Percentiles rank a stretch among this genome's conserved stretches.
Conservation (phyloP, 2,329 filamentous ascomycete genomes). For the Septoria petroselini region DNA sequence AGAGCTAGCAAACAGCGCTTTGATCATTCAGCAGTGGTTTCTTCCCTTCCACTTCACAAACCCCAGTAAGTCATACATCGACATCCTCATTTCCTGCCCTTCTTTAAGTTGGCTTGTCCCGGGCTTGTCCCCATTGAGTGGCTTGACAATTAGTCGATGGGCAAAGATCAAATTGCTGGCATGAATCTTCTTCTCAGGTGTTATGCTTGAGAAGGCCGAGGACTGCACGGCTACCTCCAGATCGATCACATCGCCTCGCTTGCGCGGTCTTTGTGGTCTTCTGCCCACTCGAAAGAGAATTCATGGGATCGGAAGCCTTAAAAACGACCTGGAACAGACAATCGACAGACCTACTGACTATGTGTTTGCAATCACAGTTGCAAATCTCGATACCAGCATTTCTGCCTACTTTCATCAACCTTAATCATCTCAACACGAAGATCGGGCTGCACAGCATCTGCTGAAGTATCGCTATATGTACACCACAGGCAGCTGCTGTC, state of each 20-base stretch:
- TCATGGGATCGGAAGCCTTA: conserved; percentile 1
- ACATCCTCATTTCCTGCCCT: conserved; percentile 56
- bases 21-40: not conserved
- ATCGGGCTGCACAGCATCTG: too few relatives aligned
- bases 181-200: conserved; percentile 22
- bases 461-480: too few relatives aligned
- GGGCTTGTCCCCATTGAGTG: conserved; percentile 53
- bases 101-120: conserved; percentile 93
- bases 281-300: conserved; percentile 11
- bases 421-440: too few relatives aligned
- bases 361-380: too few relatives aligned
- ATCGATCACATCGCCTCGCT: not conserved
- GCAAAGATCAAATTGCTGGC: conserved; percentile 64
- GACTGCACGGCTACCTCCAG: conserved; percentile 18
- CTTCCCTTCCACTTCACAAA: not conserved
- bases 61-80: conserved; percentile 3
- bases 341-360: too few relatives aligned
- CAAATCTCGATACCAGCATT: too few relatives aligned
- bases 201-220: conserved; percentile 24
- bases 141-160: conserved; percentile 95
- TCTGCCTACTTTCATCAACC: too few relatives aligned
- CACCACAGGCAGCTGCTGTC: too few relatives aligned
- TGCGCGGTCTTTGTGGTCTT: not conserved
- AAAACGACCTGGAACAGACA: conserved; percentile 9
- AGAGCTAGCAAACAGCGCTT: conserved; percentile 4